Conservation (phyloP, 108 stramenopile genomes). For the Cyclotella atomus region DNA sequence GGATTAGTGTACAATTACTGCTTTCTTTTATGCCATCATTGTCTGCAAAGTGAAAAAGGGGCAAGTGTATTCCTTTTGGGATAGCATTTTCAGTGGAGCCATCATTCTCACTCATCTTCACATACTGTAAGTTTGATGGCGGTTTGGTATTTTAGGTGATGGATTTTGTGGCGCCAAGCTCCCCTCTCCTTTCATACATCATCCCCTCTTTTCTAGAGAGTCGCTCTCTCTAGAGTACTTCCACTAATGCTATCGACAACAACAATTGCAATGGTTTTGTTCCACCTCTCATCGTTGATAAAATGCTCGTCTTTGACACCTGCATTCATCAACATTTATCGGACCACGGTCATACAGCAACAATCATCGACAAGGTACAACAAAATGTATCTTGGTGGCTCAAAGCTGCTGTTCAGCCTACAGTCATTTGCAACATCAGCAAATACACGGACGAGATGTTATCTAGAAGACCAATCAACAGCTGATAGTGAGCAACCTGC, state of each 20-base stretch:
- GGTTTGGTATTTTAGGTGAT: not conserved
- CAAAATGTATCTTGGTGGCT: too few relatives aligned
- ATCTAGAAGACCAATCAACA: not conserved
- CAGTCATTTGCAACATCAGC: too few relatives aligned
- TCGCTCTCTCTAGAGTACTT: too few relatives aligned
- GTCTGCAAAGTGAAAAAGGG: not conserved
- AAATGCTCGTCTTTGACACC: not conserved
- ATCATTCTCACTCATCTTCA: too few relatives aligned
- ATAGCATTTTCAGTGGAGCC: not conserved
- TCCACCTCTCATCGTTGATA: not conserved
- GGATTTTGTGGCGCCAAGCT: not conserved
- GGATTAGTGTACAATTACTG: constrained; percentile 16
- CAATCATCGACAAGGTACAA: too few relatives aligned
- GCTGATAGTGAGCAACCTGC: not conserved
- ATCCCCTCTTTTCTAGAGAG: too few relatives aligned
- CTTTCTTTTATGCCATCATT: not conserved
- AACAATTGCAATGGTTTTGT: not conserved
- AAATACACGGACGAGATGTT: not conserved
- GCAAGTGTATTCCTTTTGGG: constrained; percentile 12
- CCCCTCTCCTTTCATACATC: too few relatives aligned
- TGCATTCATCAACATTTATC: not conserved
- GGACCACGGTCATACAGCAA: not conserved
- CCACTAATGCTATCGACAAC: not conserved
- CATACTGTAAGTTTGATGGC: not conserved
- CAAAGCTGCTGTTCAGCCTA: too few relatives aligned